These are phyloP conservation scores for Lactifluus echinatus DNA, from an alignment of 768 basidiomycete species.

Conservation along the genomic window DNA sequence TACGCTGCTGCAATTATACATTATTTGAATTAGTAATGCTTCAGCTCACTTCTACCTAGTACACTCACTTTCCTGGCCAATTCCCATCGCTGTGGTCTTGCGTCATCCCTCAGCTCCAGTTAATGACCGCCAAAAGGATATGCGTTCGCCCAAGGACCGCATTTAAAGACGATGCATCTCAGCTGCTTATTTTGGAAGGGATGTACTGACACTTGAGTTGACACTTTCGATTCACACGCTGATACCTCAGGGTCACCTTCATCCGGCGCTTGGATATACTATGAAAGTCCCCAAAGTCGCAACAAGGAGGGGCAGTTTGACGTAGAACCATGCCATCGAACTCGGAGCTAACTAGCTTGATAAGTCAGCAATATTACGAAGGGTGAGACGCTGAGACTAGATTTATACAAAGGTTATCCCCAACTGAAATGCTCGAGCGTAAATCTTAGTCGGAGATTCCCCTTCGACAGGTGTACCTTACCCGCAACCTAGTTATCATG, in stretches of 20 bases:
- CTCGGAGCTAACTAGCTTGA: background rate
- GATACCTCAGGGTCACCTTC: no score
- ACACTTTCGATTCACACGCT: slow-evolving; percentile 7
- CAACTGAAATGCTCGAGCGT: background rate
- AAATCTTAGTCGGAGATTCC: background rate
- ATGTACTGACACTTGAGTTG: background rate
- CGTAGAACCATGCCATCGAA: background rate
- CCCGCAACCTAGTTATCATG: background rate
- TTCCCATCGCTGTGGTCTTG: background rate
- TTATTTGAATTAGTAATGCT: background rate
- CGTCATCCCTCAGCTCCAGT: background rate
- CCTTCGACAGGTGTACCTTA: background rate
- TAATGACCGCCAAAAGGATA: background rate
- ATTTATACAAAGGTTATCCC: background rate
- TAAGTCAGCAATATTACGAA: background rate
- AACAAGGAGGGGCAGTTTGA: background rate
- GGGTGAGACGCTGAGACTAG: background rate
- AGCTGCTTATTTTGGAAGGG: background rate
- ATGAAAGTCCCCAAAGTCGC: background rate
- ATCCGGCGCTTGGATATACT: background rate
- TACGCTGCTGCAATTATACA: background rate
- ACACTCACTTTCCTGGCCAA: background rate
- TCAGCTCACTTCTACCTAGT: background rate
- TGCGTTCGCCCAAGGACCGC: background rate
- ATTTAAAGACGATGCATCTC: background rate